Conservation (phyloP, 352 stramenopile species). For the Globisporangium emineosum region DNA sequence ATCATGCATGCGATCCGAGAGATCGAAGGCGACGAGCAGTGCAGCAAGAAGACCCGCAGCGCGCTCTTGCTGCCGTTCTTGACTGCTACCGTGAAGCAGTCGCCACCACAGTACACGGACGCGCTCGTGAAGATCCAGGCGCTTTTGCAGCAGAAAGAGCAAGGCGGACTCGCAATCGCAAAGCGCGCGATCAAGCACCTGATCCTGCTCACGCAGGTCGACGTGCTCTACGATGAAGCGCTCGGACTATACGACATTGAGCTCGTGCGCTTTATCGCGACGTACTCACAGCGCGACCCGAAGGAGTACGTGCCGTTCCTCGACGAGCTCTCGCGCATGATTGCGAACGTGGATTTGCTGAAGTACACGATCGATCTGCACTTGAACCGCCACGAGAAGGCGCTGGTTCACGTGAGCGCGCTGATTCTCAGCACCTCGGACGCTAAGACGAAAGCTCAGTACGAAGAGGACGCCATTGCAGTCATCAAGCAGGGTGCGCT, state of each 20-base stretch:
- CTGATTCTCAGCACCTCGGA: constrained; percentile 21
- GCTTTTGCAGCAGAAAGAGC: constrained; percentile 19
- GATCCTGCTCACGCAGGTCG: constrained; percentile 67
- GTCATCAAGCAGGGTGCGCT: constrained; percentile 44
- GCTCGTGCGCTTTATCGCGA: constrained; percentile 57
- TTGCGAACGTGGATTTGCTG: constrained; percentile 27
- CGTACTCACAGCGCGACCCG: constrained; percentile 64
- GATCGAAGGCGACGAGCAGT: constrained; percentile 22
- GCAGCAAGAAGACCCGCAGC: constrained; percentile 8
- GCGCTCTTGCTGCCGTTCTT: constrained; percentile 64
- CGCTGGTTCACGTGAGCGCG: constrained; percentile 43
- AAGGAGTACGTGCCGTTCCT: constrained; percentile 70
- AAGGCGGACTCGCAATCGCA: constrained; percentile 18
- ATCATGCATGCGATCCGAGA: constrained; percentile 36
- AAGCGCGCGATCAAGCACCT: constrained; percentile 70
- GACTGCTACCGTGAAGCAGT: constrained; percentile 65
- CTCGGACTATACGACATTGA: constrained; percentile 65
- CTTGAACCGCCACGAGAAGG: constrained; percentile 37
- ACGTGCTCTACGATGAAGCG: constrained; percentile 60
- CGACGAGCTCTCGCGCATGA: constrained; percentile 38
- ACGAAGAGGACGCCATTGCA: constrained; percentile 33
- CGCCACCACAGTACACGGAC: constrained; percentile 41
- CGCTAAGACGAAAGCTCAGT: constrained; percentile 11
- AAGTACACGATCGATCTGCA: constrained; percentile 64
- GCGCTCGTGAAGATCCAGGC: constrained; percentile 40